Conservation (phyloP, 2,329 filamentous ascomycete genomes). For the Myriangium duriaei region DNA sequence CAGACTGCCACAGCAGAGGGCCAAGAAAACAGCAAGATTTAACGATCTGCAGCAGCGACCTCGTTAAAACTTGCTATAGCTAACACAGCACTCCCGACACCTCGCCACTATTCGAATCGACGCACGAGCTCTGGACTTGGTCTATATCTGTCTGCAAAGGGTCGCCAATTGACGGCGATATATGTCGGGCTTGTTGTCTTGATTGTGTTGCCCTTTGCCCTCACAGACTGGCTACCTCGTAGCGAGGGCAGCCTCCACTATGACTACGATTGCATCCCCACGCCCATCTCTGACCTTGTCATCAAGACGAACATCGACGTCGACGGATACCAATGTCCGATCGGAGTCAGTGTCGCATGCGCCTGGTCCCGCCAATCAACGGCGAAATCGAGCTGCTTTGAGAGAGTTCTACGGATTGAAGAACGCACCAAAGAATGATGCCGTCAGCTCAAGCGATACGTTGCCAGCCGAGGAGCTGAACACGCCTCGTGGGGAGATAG, state of each 20-base stretch:
- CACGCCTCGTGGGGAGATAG: neutral
- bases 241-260: constrained; percentile 18
- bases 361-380: constrained; percentile 34
- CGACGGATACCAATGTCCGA: constrained; percentile 40
- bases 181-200: too few relatives aligned
- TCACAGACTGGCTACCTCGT: too few relatives aligned
- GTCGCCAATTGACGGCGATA: too few relatives aligned
- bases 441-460: constrained; percentile 9
- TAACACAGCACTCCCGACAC: too few relatives aligned
- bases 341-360: constrained; percentile 29
- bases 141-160: too few relatives aligned
- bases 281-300: constrained; percentile 49
- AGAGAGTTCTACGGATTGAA: constrained; percentile 91
- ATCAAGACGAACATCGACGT: constrained; percentile 62
- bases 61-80: too few relatives aligned
- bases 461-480: constrained; percentile 2
- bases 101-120: too few relatives aligned
- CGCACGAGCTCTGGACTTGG: too few relatives aligned
- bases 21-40: too few relatives aligned
- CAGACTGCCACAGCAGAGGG: too few relatives aligned
- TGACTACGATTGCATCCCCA: constrained; percentile 50
- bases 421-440: constrained; percentile 28
- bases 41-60: too few relatives aligned
- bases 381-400: constrained; percentile 70
- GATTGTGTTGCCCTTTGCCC: too few relatives aligned